phyloP scores from a whole-genome alignment of 805 yeast species.

The Metschnikowia matae region DNA sequence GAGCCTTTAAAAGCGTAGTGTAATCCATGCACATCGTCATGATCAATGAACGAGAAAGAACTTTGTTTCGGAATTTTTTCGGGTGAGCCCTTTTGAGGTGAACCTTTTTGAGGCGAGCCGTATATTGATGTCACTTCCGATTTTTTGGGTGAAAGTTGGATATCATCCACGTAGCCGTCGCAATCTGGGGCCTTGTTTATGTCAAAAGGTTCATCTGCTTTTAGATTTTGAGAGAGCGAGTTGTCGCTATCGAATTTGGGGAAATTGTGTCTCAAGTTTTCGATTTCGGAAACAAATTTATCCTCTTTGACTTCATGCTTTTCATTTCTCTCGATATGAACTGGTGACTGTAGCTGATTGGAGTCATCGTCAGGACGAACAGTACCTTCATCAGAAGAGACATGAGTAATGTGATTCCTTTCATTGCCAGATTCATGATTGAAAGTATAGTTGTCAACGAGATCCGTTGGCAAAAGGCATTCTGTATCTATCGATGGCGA shows the following conservation, averaged over 20 bases:
- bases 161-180: background rate
- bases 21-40: conserved; percentile 27
- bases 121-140: background rate
- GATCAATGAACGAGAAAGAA: conserved; percentile 24
- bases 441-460: background rate
- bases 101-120: background rate
- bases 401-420: background rate
- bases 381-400: background rate
- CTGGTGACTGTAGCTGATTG: background rate
- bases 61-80: conserved; percentile 5
- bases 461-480: background rate
- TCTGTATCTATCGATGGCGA: conserved; percentile 1
- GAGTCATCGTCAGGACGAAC: background rate
- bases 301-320: conserved; percentile 6
- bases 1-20: conserved; percentile 29
- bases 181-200: background rate
- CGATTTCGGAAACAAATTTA: conserved; percentile 22
- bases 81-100: background rate
- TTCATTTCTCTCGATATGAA: background rate
- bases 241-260: background rate
- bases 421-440: background rate
- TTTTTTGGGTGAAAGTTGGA: background rate
- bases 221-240: background rate
- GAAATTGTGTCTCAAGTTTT: conserved; percentile 28
- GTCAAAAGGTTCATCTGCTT: background rate